Evolutionary conservation across 148 eudicot genomes (phyloP).

Genomic region (Rhododendron kiyosumense): DNA sequence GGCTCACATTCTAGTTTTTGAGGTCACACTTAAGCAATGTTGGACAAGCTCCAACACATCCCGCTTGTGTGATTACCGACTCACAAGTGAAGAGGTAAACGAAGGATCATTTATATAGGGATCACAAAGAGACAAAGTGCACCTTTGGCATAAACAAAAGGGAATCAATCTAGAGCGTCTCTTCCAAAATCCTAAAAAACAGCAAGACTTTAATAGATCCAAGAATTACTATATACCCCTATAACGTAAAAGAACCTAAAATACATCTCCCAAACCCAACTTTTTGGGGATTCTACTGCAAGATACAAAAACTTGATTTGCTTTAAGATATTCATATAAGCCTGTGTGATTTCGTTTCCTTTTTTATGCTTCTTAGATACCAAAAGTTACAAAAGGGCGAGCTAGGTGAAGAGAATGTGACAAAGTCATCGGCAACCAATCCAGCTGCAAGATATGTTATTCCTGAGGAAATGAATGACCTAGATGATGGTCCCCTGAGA

Average conservation of each 20-base stretch:
- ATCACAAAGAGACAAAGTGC: neutral
- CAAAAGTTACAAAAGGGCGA: constrained; percentile 65
- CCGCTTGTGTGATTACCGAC: neutral
- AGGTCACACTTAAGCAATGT: neutral
- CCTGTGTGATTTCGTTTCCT: neutral
- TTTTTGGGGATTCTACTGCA: neutral
- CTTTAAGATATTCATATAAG: neutral
- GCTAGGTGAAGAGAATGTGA: constrained; percentile 21
- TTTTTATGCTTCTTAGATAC: constrained; percentile 39
- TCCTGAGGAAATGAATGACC: constrained; percentile 77
- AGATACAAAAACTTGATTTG: neutral
- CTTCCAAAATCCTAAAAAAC: neutral
- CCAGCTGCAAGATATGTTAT: constrained; percentile 74
- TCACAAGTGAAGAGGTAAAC: neutral
- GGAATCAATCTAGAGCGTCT: neutral
- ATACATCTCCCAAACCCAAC: neutral
- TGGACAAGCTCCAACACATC: neutral
- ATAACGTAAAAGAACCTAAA: neutral
- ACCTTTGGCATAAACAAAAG: neutral
- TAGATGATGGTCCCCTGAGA: constrained; percentile 42
- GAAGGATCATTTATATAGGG: neutral
- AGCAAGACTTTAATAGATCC: neutral
- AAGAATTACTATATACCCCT: neutral
- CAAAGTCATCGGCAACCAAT: constrained; percentile 24
- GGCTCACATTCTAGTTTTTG: neutral